Conservation (phyloP, 441 rosid species). For the Bocquillonia castaneifolia region DNA sequence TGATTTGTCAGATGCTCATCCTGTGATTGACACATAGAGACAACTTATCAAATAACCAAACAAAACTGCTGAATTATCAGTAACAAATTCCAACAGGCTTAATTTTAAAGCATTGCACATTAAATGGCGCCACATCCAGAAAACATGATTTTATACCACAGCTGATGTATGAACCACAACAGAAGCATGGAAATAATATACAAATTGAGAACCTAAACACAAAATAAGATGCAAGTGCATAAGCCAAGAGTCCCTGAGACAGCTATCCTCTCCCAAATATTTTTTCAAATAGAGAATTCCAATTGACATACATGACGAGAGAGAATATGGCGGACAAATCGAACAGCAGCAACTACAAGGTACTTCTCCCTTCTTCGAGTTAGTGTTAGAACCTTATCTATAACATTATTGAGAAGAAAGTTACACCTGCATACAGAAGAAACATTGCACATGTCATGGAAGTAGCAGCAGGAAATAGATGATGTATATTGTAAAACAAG, state of each 20-base stretch:
- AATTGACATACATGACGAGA: conserved; percentile 67
- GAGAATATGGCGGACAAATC: conserved; percentile 91
- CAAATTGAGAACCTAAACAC: not conserved
- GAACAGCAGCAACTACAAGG: conserved; percentile 94
- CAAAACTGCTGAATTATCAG: not conserved
- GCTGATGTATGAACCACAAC: not conserved
- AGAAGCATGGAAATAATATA: not conserved
- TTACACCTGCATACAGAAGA: conserved; percentile 64
- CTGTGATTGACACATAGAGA: conserved; percentile 40
- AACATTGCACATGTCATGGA: conserved; percentile 9
- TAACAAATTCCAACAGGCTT: not conserved
- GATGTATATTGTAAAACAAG: conserved; percentile 14
- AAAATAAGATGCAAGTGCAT: conserved; percentile 7
- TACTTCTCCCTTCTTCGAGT: conserved; percentile 87
- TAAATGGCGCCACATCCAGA: not conserved
- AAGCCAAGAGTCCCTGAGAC: not conserved
- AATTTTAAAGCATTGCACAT: not conserved
- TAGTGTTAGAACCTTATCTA: conserved; percentile 82
- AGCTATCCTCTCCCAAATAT: not conserved
- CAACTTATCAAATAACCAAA: conserved; percentile 14
- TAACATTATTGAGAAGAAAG: conserved; percentile 78
- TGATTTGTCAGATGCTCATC: conserved; percentile 81
- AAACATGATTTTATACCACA: not conserved
- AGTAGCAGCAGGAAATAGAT: conserved; percentile 7
- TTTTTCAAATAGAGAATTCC: not conserved